Percentiles rank a stretch among this genome's conserved stretches.
phyloP scores from a whole-genome alignment of 805 yeast species.

The Barnettozyma sucrosica region DNA sequence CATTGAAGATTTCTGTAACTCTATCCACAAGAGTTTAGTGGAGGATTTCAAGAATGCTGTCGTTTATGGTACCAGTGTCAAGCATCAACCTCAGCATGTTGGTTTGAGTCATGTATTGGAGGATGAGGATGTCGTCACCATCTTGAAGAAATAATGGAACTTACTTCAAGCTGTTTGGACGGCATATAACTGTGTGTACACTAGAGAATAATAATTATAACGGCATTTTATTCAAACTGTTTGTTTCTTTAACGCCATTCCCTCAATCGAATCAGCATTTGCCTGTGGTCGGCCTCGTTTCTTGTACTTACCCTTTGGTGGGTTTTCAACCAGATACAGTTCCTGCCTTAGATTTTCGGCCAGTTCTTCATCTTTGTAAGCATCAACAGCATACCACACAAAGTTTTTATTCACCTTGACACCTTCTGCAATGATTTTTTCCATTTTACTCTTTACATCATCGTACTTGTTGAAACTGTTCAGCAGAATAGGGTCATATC shows the following conservation, averaged over 20 bases:
- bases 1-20: slow-evolving; percentile 94
- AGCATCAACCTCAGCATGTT: slow-evolving; percentile 96
- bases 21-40: slow-evolving; percentile 90
- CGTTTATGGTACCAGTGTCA: slow-evolving; percentile 90
- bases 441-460: slow-evolving; percentile 58
- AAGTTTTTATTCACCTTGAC: slow-evolving; percentile 53
- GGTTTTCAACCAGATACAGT: slow-evolving; percentile 47
- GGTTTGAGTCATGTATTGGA: slow-evolving; percentile 78
- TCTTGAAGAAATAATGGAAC: slow-evolving; percentile 58
- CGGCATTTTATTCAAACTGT: slow-evolving; percentile 1
- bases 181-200: not conserved
- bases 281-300: slow-evolving; percentile 18
- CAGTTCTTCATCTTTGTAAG: slow-evolving; percentile 57
- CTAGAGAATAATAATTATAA: not conserved
- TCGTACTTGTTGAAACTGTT: slow-evolving; percentile 58
- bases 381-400: slow-evolving; percentile 83
- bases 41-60: slow-evolving; percentile 91
- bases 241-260: not conserved
- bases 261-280: not conserved
- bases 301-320: slow-evolving; percentile 31
- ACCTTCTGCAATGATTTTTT: slow-evolving; percentile 52
- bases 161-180: not conserved
- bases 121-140: slow-evolving; percentile 97
- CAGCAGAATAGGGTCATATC: slow-evolving; percentile 56
- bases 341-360: slow-evolving; percentile 61